Conservation (phyloP, 192 early-diverging fungal species). For the Rhizophagus sp. region DNA sequence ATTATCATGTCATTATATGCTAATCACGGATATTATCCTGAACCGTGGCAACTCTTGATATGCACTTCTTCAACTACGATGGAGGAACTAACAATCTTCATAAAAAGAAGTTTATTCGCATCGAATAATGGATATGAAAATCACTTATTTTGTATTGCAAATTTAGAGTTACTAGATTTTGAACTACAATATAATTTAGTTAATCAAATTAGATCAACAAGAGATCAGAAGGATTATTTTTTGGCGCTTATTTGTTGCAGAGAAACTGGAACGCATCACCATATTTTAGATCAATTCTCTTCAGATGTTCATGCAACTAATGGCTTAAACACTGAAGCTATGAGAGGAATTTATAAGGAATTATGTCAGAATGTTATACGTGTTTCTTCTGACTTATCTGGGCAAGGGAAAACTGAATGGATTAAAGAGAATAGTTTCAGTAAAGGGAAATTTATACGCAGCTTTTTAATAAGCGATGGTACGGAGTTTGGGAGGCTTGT, state of each 20-base stretch:
- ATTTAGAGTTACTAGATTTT: constrained; percentile 24
- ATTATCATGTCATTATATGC: constrained; percentile 30
- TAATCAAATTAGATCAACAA: not conserved
- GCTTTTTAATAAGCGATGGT: constrained; percentile 23
- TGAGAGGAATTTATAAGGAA: constrained; percentile 14
- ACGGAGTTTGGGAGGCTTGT: constrained; percentile 7
- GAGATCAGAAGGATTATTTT: not conserved
- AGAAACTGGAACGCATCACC: constrained; percentile 29
- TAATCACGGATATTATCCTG: constrained; percentile 20
- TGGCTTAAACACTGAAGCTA: constrained; percentile 2
- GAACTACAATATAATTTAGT: constrained; percentile 27
- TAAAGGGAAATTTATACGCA: not conserved
- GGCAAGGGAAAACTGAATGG: constrained; percentile 31
- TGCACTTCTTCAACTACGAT: constrained; percentile 22
- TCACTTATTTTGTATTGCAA: constrained; percentile 29
- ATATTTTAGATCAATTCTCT: constrained; percentile 28
- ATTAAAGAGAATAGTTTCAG: constrained; percentile 1
- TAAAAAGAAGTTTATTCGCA: constrained; percentile 29
- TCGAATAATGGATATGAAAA: constrained; percentile 15
- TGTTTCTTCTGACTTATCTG: constrained; percentile 20
- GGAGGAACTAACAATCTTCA: constrained; percentile 20
- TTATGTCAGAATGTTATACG: constrained; percentile 22
- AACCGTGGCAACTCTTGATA: constrained; percentile 29
- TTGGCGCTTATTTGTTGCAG: constrained; percentile 24
- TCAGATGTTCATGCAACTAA: constrained; percentile 12